Percentiles rank a stretch among this genome's conserved stretches.
Conservation (phyloP, 768 basidiomycete genomes). For the Agaricus blazei region DNA sequence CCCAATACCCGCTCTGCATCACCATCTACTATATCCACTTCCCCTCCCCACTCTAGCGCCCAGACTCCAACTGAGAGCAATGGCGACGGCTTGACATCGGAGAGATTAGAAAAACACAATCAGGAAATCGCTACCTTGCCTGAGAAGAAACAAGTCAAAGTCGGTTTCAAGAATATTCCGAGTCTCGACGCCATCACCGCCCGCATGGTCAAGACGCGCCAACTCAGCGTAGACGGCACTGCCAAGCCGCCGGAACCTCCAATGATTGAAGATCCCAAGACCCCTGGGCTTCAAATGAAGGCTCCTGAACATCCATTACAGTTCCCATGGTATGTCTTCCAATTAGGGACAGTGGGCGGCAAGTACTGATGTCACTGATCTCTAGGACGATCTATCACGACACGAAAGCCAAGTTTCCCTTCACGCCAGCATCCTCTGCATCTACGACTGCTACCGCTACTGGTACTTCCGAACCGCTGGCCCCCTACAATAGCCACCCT, state of each 20-base stretch:
- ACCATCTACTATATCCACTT: constrained; percentile 48
- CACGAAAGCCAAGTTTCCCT: constrained; percentile 68
- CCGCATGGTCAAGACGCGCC: constrained; percentile 63
- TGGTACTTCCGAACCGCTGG: constrained; percentile 10
- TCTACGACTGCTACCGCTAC: constrained; percentile 26
- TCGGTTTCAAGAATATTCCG: constrained; percentile 88
- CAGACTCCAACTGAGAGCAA: constrained; percentile 16
- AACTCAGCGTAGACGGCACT: constrained; percentile 60
- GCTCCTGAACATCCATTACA: constrained; percentile 83
- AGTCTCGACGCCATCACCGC: constrained; percentile 82
- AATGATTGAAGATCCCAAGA: constrained; percentile 80
- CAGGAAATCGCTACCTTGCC: constrained; percentile 38
- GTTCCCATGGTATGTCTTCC: constrained; percentile 63
- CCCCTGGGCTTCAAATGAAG: constrained; percentile 65
- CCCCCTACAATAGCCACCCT: constrained; percentile 22
- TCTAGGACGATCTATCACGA: constrained; percentile 88
- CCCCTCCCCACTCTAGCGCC: constrained; percentile 29
- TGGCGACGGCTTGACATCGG: constrained; percentile 58
- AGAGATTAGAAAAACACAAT: constrained; percentile 61
- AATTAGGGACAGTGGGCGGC: not conserved
- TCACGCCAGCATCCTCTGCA: constrained; percentile 47
- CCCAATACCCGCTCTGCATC: constrained; percentile 66
- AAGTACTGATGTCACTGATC: constrained; percentile 3
- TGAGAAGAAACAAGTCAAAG: constrained; percentile 21
- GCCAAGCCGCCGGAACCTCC: constrained; percentile 71